Conservation (phyloP, 2,329 filamentous ascomycete species). For the Tolypocladium sp. region DNA sequence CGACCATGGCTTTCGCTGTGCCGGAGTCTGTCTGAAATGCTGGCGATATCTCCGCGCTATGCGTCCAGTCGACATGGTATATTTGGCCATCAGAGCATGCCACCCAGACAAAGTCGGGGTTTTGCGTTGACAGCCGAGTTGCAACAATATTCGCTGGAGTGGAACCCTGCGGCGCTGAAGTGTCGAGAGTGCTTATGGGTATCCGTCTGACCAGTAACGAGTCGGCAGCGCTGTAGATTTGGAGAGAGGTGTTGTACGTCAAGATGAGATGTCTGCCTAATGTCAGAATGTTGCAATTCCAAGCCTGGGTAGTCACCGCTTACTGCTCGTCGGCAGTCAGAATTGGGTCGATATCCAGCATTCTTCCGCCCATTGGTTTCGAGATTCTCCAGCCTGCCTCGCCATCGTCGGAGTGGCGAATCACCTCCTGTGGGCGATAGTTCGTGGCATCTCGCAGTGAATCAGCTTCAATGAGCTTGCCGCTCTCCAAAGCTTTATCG, state of each 20-base stretch:
- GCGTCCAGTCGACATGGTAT: constrained; percentile 50
- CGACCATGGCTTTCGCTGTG: constrained; percentile 35
- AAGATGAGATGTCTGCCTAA: constrained; percentile 59
- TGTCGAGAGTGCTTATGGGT: constrained; percentile 29
- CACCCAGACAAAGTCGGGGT: constrained; percentile 46
- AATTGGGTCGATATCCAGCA: constrained; percentile 56
- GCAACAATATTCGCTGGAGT: constrained; percentile 28
- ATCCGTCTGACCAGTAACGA: constrained; percentile 74
- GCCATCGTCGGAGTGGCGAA: constrained; percentile 17
- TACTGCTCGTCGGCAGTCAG: constrained; percentile 54
- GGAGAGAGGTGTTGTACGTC: constrained; percentile 63
- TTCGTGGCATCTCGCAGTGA: constrained; percentile 4
- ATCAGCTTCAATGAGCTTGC: constrained; percentile 2
- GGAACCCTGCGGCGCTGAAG: constrained; percentile 13
- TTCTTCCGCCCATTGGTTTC: constrained; percentile 55
- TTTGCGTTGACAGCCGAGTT: constrained; percentile 26
- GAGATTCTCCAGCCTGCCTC: constrained; percentile 49
- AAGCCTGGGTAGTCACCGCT: constrained; percentile 12
- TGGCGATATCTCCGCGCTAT: constrained; percentile 29
- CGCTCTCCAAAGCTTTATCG: constrained; percentile 4
- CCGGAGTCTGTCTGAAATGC: constrained; percentile 32
- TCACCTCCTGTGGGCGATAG: constrained; percentile 13
- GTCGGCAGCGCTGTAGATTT: constrained; percentile 72
- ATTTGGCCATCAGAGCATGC: constrained; percentile 48
- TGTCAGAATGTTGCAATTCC: constrained; percentile 6